Percentiles rank a stretch among this genome's conserved stretches.
phyloP scores from a whole-genome alignment of 2,329 filamentous ascomycete genomes.

The Didymella keratinophila region DNA sequence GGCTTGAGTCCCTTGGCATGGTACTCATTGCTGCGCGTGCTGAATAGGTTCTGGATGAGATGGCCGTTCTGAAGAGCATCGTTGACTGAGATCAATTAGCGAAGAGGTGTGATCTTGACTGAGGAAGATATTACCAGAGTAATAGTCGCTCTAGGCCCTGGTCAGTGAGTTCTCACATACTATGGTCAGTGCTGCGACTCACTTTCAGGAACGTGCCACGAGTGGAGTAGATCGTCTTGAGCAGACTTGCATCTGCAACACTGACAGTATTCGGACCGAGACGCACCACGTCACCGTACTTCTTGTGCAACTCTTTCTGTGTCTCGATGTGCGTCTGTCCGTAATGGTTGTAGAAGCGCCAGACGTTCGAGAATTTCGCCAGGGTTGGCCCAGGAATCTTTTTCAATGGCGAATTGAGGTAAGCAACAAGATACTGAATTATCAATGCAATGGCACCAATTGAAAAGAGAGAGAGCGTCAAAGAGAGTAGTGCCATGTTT shows the following conservation, averaged over 20 bases:
- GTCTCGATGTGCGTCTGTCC: constrained; percentile 42
- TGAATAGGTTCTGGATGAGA: constrained; percentile 44
- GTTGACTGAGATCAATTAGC: constrained; percentile 29
- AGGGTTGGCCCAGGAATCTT: constrained; percentile 44
- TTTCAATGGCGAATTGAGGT: constrained; percentile 42
- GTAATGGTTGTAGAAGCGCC: constrained; percentile 43
- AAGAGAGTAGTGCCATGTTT: constrained; percentile 19
- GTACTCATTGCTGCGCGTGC: constrained; percentile 43
- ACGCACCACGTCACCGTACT: constrained; percentile 41
- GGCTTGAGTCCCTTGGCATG: constrained; percentile 37
- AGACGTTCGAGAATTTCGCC: constrained; percentile 45
- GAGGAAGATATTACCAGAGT: constrained; percentile 18
- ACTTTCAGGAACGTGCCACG: constrained; percentile 45
- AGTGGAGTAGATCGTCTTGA: constrained; percentile 46
- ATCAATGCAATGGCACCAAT: constrained; percentile 27
- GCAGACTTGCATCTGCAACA: constrained; percentile 38
- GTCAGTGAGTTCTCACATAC: neutral
- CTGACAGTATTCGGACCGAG: constrained; percentile 44
- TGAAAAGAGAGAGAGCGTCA: constrained; percentile 26
- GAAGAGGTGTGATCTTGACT: neutral
- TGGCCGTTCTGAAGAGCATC: constrained; percentile 45
- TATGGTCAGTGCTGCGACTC: neutral
- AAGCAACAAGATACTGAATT: constrained; percentile 32
- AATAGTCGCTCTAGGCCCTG: constrained; percentile 39
- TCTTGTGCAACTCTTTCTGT: constrained; percentile 39